Percentiles rank a stretch among this genome's conserved stretches.
Conservation (phyloP, 1,139 yeast genomes). For the Spencermartinsiella ligniputridi region DNA sequence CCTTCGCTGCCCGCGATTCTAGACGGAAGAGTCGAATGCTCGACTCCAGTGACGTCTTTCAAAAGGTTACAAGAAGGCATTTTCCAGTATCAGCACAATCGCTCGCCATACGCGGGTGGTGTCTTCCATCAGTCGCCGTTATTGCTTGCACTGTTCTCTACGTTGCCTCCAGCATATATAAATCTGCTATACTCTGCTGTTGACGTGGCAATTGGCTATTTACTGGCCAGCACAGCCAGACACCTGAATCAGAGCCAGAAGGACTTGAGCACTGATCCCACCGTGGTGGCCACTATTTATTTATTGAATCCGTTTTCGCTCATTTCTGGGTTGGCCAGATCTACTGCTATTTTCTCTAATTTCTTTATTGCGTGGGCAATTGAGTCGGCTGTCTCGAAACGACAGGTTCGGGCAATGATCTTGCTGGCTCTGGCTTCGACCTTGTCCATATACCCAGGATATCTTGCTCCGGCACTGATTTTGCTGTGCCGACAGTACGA, state of each 20-base stretch:
- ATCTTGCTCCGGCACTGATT: constrained; percentile 27
- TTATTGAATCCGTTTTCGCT: constrained; percentile 76
- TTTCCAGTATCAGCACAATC: constrained; percentile 54
- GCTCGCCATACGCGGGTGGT: constrained; percentile 78
- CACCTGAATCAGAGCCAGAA: constrained; percentile 1
- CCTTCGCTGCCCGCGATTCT: constrained; percentile 36
- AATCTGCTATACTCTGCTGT: constrained; percentile 38
- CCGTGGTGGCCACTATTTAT: constrained; percentile 48
- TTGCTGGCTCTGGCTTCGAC: constrained; percentile 62
- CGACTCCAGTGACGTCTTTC: constrained; percentile 75
- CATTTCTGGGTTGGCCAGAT: constrained; percentile 62
- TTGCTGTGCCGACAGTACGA: constrained; percentile 8
- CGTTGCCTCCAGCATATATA: constrained; percentile 29
- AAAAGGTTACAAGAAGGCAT: constrained; percentile 73
- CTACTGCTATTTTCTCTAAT: constrained; percentile 61
- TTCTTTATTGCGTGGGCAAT: constrained; percentile 51
- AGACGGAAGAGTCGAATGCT: constrained; percentile 62
- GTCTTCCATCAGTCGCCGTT: constrained; percentile 82
- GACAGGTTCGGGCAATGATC: constrained; percentile 45
- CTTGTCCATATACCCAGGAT: constrained; percentile 58
- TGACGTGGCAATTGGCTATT: constrained; percentile 41
- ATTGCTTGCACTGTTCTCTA: constrained; percentile 47
- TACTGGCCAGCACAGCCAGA: constrained; percentile 41
- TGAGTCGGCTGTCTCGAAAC: constrained; percentile 42
- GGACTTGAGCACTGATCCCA: constrained; percentile 17